Evolutionary conservation across 106 monocot genomes (phyloP).

Genomic region (Hemerocallis citrina): DNA sequence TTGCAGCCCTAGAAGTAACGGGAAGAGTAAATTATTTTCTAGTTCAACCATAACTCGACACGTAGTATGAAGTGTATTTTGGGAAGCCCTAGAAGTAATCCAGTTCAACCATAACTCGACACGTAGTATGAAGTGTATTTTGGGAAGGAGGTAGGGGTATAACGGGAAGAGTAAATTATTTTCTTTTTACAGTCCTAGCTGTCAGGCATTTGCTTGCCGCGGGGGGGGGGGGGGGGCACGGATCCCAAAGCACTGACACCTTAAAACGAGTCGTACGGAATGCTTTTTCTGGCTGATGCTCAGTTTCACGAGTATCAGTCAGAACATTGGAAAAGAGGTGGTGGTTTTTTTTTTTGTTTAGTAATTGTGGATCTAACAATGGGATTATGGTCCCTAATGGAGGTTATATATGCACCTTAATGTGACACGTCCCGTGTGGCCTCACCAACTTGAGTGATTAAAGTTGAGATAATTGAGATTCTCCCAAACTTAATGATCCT

Average conservation of each 20-base stretch:
- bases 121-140: constrained; percentile 2
- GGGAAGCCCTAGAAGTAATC: no score
- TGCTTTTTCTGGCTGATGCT: neutral
- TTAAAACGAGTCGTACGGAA: constrained; percentile 10
- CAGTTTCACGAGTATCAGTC: no score
- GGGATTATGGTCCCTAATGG: neutral
- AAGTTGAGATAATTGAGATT: neutral
- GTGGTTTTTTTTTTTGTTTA: neutral
- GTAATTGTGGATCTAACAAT: neutral
- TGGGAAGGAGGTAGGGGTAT: neutral
- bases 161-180: neutral
- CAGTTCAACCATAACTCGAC: no score
- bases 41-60: no score
- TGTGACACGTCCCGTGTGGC: neutral
- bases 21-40: no score
- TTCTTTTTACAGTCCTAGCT: neutral
- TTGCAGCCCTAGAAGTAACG: no score
- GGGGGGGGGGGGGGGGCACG: neutral
- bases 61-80: constrained; percentile 4
- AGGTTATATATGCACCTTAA: no score
- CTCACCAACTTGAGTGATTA: neutral
- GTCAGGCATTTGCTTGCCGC: constrained; percentile 1
- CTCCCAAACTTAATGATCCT: no score
- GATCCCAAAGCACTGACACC: constrained; percentile 5
- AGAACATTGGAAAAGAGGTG: no score